Conservation (phyloP, 78 protist species). For the Dictyostelium brefeldianum region DNA sequence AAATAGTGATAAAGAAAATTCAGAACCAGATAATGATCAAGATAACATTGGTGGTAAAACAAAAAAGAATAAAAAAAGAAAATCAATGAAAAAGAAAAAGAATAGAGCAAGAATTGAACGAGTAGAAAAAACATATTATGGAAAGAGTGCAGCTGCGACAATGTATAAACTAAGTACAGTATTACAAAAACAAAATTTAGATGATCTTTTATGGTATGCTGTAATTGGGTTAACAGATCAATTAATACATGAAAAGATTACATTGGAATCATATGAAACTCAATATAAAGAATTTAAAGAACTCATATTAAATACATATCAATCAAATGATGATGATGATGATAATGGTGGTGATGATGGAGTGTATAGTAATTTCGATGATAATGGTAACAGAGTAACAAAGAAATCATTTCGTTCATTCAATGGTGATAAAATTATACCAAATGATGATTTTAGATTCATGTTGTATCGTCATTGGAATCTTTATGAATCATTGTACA, state of each 20-base stretch:
- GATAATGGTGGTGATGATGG: not conserved
- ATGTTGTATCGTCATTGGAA: constrained; percentile 86
- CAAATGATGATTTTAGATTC: constrained; percentile 77
- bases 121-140: constrained; percentile 50
- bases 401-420: not conserved
- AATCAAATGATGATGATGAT: not conserved
- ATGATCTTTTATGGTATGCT: constrained; percentile 79
- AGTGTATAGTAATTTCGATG: not conserved
- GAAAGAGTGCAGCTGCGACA: constrained; percentile 59
- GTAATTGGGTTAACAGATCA: constrained; percentile 85
- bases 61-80: constrained; percentile 1
- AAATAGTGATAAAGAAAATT: not conserved
- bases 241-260: constrained; percentile 71
- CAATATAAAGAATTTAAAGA: constrained; percentile 38
- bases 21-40: not conserved
- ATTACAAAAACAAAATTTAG: constrained; percentile 38
- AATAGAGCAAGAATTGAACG: constrained; percentile 3
- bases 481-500: constrained; percentile 68
- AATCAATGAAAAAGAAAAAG: not conserved
- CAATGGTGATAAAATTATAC: constrained; percentile 1
- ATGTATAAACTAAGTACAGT: constrained; percentile 57
- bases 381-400: not conserved
- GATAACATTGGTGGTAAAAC: constrained; percentile 15
- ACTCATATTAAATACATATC: constrained; percentile 16
- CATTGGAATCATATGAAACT: constrained; percentile 11